phyloP scores from a whole-genome alignment of 2,329 filamentous ascomycete genomes.

The Amesomyces nigricolor region DNA sequence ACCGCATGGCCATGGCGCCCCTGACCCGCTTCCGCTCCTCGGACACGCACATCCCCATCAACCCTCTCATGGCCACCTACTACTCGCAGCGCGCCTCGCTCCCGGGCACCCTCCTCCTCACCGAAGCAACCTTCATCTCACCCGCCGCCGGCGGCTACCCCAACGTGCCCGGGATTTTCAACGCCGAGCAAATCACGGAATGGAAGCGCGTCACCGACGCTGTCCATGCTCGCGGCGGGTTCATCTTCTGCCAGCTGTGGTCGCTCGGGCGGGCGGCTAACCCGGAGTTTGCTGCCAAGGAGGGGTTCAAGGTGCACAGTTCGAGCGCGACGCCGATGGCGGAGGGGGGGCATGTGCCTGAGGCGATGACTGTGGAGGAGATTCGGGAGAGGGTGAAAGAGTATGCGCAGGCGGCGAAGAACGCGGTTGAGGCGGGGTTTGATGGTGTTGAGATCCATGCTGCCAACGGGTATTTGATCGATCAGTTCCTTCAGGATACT shows the following conservation, averaged over 20 bases:
- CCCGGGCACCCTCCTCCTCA: constrained; percentile 39
- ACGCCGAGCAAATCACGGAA: constrained; percentile 45
- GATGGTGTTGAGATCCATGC: constrained; percentile 43
- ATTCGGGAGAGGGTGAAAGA: constrained; percentile 47
- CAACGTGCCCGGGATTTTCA: constrained; percentile 55
- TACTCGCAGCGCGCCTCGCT: constrained; percentile 39
- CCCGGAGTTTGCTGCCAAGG: constrained; percentile 28
- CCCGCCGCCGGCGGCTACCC: constrained; percentile 32
- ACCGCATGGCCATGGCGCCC: constrained; percentile 48
- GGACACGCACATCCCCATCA: constrained; percentile 25
- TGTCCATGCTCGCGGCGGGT: constrained; percentile 56
- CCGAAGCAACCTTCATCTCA: constrained; percentile 42
- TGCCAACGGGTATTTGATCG: constrained; percentile 54
- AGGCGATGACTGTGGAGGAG: constrained; percentile 46
- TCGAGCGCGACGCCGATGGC: constrained; percentile 40
- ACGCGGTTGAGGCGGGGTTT: constrained; percentile 43
- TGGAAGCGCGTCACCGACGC: constrained; percentile 56
- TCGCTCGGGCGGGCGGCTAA: constrained; percentile 35
- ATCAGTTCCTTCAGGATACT: constrained; percentile 49
- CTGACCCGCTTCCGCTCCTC: constrained; percentile 48
- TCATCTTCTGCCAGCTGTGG: constrained; percentile 59
- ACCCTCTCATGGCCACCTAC: constrained; percentile 30
- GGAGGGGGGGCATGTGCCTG: constrained; percentile 36
- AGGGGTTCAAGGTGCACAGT: constrained; percentile 34
- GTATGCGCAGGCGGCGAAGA: constrained; percentile 48